These are phyloP conservation scores for Lepidium aucheri DNA, from an alignment of 345 rosid species.

Conservation along the genomic window DNA sequence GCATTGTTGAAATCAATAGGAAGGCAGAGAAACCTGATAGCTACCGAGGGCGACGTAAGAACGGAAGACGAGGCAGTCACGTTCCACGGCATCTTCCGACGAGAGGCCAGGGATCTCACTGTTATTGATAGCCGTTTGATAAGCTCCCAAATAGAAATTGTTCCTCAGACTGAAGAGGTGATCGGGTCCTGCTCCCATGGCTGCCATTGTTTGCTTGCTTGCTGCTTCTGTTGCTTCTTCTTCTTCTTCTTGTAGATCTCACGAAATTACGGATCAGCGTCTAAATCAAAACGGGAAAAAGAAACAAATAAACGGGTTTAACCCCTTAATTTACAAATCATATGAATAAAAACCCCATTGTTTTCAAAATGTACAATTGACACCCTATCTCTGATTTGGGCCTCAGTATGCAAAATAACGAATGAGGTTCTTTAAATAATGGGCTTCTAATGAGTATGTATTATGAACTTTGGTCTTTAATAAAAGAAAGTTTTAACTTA, in stretches of 20 bases:
- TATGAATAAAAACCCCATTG: not conserved
- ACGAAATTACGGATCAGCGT: not conserved
- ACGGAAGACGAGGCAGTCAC: conserved; percentile 67
- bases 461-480: not conserved
- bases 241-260: not conserved
- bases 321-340: not conserved
- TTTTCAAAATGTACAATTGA: not conserved
- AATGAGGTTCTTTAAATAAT: not conserved
- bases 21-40: conserved; percentile 39
- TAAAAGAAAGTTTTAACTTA: no score
- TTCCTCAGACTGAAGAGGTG: conserved; percentile 73
- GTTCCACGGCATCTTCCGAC: conserved; percentile 69
- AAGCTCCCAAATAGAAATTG: conserved; percentile 73
- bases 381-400: not conserved
- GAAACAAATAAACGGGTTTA: not conserved
- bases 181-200: conserved; percentile 62
- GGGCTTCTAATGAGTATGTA: not conserved
- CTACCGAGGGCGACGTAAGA: conserved; percentile 93
- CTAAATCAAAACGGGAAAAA: not conserved
- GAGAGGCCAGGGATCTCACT: conserved; percentile 65
- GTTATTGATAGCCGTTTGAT: conserved; percentile 86
- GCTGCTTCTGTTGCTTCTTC: not conserved
- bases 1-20: not conserved
- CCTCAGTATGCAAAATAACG: not conserved
- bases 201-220: conserved; percentile 33